Conservation (phyloP, 306 rosid species). For the Geum urbanum region DNA sequence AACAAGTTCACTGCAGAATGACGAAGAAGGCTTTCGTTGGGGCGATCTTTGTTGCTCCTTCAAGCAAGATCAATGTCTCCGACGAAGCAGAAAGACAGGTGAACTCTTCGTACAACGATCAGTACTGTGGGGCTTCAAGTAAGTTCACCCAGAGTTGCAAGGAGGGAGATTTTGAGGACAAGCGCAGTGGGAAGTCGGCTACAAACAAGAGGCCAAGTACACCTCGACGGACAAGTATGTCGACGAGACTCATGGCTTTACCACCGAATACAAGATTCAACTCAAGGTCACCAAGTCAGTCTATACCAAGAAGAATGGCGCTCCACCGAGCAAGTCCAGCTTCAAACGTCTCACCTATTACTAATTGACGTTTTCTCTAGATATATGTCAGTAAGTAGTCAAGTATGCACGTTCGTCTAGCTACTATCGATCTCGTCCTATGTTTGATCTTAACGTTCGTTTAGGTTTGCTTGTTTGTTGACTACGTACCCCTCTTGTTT, state of each 20-base stretch:
- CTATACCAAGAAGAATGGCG: neutral
- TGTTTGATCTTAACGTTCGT: no score
- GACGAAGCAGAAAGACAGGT: neutral
- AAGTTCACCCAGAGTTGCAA: neutral
- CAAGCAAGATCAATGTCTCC: neutral
- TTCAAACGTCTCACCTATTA: neutral
- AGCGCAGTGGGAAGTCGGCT: neutral
- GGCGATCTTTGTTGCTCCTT: neutral
- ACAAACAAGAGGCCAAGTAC: conserved; percentile 13
- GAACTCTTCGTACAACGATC: neutral
- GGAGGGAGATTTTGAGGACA: conserved; percentile 11
- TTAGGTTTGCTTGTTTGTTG: no score
- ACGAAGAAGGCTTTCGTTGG: neutral
- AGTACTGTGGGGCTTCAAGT: neutral
- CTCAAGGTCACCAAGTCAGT: conserved; percentile 5
- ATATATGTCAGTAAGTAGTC: no score
- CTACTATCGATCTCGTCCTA: neutral
- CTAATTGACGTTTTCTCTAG: neutral
- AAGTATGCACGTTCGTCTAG: neutral
- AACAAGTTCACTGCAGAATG: neutral
- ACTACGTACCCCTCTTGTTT: no score
- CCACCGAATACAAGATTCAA: conserved; percentile 8
- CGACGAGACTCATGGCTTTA: neutral
- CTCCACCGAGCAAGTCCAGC: neutral
- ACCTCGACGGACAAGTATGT: neutral